These are phyloP conservation scores for Ceratobasidium sp. DNA, from an alignment of 1,284 basidiomycete genomes.

Conservation along the genomic window DNA sequence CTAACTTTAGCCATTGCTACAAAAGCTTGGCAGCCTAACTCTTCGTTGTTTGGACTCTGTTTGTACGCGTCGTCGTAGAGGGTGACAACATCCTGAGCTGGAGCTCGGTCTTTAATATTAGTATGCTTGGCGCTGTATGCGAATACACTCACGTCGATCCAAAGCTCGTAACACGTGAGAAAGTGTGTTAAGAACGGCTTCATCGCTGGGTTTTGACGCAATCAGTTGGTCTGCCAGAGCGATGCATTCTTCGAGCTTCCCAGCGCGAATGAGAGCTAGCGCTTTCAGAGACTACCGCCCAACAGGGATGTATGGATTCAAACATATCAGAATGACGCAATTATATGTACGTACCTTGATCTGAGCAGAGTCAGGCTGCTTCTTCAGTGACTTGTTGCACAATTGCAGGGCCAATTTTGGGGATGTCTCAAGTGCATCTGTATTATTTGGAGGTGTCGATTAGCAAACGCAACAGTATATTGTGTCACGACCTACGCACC, in stretches of 20 bases:
- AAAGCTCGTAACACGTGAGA: constrained; percentile 82
- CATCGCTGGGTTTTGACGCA: constrained; percentile 74
- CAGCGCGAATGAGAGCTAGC: constrained; percentile 81
- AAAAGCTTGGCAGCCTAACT: constrained; percentile 84
- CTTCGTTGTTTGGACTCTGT: constrained; percentile 81
- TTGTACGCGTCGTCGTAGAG: constrained; percentile 56
- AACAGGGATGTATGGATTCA: constrained; percentile 19
- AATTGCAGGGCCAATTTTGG: constrained; percentile 84
- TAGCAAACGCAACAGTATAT: neutral
- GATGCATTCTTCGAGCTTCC: constrained; percentile 84
- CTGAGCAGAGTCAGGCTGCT: constrained; percentile 77
- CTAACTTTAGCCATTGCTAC: constrained; percentile 80
- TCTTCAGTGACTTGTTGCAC: constrained; percentile 88
- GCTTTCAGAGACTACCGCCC: constrained; percentile 81
- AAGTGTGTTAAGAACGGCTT: constrained; percentile 79
- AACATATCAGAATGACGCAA: constrained; percentile 25
- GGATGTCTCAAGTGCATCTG: constrained; percentile 88
- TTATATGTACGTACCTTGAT: constrained; percentile 68
- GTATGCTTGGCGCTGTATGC: constrained; percentile 33
- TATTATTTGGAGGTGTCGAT: constrained; percentile 32
- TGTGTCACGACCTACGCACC: constrained; percentile 8
- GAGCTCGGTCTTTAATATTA: neutral
- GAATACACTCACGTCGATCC: constrained; percentile 73
- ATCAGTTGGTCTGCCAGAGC: constrained; percentile 84
- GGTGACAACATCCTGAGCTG: constrained; percentile 53